Base-by-base conservation (phyloP, 371 early-diverging fungal genomes). In the Apophysomyces trapeziformis region DNA sequence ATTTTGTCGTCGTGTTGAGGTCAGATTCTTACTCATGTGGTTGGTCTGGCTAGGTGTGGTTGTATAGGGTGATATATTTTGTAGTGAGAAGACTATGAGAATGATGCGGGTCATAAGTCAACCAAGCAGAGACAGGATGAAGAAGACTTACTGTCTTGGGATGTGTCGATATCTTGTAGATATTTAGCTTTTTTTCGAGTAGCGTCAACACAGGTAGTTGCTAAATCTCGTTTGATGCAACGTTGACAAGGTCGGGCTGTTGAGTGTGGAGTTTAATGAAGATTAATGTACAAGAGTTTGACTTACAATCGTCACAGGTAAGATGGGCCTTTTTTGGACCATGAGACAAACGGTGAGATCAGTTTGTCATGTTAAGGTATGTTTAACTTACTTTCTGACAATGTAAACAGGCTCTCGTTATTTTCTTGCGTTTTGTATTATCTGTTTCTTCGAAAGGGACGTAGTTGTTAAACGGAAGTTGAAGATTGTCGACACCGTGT, bases 231-330 rank as follows among this genome's bases (percentile, higher is more conserved):
- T 74, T 92, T 93, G 32, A 91, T 82, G 73, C 96, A 96, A 5
- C 94, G 88, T 58, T 84, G 84, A 74, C 96, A 96, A 36, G 96
- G 96, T 56, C 95, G 88, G 14, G 81, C 89, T 89, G 70, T 63
- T 62, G 57, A 58, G n/a, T n/a, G 37, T 36, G 21, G 38, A 18
- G 11, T 21, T 57, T 16, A 38, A 35, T 50, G n/a, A 26, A 26
- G 32, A 2, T 26, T 26, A 9, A 38, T n/a, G 61, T 16, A 50
- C 32, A 18, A 43, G 43, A 16, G 64, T 26, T 26, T 14, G 12
- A 73, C 77, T 71, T 79, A 87, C 89, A 71, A 67, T 84, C 88
- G 77, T 89, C 89, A 62, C 90, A 90, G 16, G 83, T 86, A 54
- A 89, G 68, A 44, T 87, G 86, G 16, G 90, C 87, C 78, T 79